Base-by-base conservation (phyloP, 2,329 filamentous ascomycete genomes). In the Falciphora oryzae region DNA sequence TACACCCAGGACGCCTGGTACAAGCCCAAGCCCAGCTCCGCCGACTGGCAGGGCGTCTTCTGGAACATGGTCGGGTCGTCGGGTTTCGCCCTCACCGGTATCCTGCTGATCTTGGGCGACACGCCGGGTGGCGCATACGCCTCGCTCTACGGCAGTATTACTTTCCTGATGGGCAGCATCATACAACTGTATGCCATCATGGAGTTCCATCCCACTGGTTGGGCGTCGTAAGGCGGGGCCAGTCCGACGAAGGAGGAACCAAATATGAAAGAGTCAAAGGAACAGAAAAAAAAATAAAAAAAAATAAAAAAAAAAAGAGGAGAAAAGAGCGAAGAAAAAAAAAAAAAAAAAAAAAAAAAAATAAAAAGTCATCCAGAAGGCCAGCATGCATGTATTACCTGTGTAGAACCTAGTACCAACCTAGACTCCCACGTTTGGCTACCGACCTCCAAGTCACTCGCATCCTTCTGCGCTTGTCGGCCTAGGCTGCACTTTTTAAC, bases 171-270 rank as follows among this genome's bases (percentile, higher is more conserved):
- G 44, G 65, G 68, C 13, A 64, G 67, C 62, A n/a, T 69, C 16
- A 65, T 68, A 14, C 62, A 65, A 58, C 68, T 65, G 63, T 69
- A 70, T 59, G 65, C 69, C 61, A 53, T 69, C n/a, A 70, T 70
- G 68, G 68, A 65, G 35, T 70, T 70, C 50, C 66, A 68, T 64
- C 61, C 65, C 25, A 64, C 65, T 31, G n/a, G 28, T 35, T 63
- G 61, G 61, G 61, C 61, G 22, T n/a, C 38, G 7, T 53, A 53
- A 53, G 44, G 44, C 44, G 8, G 6, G 22, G 7, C n/a, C 2
- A 22, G 44, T 8, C 13, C 18, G 44, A 22, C 22, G 22, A 50
- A 50, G 44, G 32, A 8, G 29, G 29, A 29, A 3, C 29, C 29
- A 29, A 29, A 29, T 29, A 29, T 3, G 29, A 29, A 29, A 29